phyloP scores from a whole-genome alignment of 1,284 basidiomycete species.

The Tilletia indica region DNA sequence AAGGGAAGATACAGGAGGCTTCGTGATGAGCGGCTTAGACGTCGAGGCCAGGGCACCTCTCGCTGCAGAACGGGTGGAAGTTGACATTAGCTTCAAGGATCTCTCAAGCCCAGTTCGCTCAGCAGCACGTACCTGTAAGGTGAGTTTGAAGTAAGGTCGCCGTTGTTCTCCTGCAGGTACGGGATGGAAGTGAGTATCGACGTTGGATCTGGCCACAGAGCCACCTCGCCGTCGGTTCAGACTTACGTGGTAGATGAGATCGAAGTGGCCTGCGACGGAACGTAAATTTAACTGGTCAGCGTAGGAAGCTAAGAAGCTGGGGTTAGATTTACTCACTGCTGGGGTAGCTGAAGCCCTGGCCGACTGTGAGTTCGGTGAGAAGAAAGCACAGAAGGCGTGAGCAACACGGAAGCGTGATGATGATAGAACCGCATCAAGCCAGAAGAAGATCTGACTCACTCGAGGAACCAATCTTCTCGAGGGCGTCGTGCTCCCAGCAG shows the following conservation, averaged over 20 bases:
- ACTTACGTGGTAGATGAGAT: constrained; percentile 14
- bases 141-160: constrained; percentile 23
- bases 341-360: constrained; percentile 8
- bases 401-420: too few species aligned
- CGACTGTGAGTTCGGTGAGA: not conserved
- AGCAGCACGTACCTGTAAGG: constrained; percentile 23
- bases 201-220: too few species aligned
- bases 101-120: not conserved
- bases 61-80: constrained; percentile 24
- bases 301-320: not conserved
- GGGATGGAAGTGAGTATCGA: too few species aligned
- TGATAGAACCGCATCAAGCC: too few species aligned
- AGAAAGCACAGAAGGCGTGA: too few species aligned
- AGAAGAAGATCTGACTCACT: constrained; percentile 25
- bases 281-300: not conserved
- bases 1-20: not conserved
- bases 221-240: too few species aligned
- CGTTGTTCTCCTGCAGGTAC: constrained; percentile 20
- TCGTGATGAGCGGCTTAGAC: constrained; percentile 10
- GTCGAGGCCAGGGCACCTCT: constrained; percentile 37
- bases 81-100: constrained; percentile 16
- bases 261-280: not conserved
- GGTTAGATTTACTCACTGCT: not conserved
- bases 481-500: constrained; percentile 39
- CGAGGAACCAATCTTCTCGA: constrained; percentile 46